A percentile compares a stretch with the other conserved stretches of the same genome.
Conservation (phyloP, 768 basidiomycete genomes). For the Boletus sp. region DNA sequence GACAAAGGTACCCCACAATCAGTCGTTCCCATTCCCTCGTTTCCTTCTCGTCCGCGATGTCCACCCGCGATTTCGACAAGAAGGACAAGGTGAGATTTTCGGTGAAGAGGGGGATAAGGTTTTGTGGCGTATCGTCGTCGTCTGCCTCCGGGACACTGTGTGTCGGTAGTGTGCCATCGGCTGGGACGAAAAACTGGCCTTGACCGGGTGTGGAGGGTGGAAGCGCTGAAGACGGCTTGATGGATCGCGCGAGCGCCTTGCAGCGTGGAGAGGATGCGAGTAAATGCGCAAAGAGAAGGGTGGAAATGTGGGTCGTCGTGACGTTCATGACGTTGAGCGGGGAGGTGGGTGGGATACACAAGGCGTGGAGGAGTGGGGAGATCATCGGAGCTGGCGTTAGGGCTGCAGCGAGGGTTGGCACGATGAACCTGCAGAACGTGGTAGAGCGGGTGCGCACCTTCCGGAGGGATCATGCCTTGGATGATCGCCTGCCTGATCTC, state of each 20-base stretch:
- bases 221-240: constrained; percentile 48
- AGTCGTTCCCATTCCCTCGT: constrained; percentile 87
- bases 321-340: constrained; percentile 55
- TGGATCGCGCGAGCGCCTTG: constrained; percentile 60
- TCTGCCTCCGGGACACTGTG: constrained; percentile 37
- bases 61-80: constrained; percentile 61
- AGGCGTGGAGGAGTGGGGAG: constrained; percentile 68
- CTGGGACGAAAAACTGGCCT: constrained; percentile 70
- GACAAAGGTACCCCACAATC: constrained; percentile 77
- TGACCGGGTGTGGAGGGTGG: constrained; percentile 30
- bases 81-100: constrained; percentile 89
- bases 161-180: constrained; percentile 50
- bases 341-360: constrained; percentile 59
- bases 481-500: constrained; percentile 67
- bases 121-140: constrained; percentile 64
- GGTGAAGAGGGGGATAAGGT: constrained; percentile 77
- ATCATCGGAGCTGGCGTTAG: constrained; percentile 42
- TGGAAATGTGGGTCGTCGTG: constrained; percentile 68
- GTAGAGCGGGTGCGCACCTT: constrained; percentile 34
- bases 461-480: constrained; percentile 65
- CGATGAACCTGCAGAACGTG: neutral
- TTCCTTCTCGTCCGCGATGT: constrained; percentile 56
- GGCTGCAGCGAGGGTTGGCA: constrained; percentile 11
- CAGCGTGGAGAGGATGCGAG: constrained; percentile 63
- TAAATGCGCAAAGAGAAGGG: constrained; percentile 77